Evolutionary conservation across 176 grass and related monocot genomes (phyloP).

Genomic region (Pontederia crassipes): DNA sequence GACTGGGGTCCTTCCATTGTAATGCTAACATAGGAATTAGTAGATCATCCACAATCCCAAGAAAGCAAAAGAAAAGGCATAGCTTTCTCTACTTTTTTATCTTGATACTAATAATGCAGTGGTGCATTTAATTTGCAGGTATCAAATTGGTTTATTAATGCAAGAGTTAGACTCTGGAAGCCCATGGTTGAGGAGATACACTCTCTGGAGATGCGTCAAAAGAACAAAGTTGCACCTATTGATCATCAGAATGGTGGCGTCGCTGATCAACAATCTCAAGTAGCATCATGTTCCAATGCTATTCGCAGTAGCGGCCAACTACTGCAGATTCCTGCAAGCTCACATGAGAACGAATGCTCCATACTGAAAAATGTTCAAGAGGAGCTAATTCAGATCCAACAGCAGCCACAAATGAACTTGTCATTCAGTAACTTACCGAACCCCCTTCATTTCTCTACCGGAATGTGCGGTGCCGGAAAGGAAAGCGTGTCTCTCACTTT

Average conservation of each 20-base stretch:
- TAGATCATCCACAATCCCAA: background rate
- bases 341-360: conserved; percentile 30
- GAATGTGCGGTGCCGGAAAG: conserved; percentile 1
- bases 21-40: background rate
- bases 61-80: background rate
- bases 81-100: background rate
- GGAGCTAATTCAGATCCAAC: conserved; percentile 51
- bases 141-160: conserved; percentile 99
- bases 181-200: conserved; percentile 99
- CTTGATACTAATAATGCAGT: background rate
- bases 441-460: conserved; percentile 13
- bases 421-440: conserved; percentile 27
- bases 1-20: background rate
- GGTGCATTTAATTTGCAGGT: conserved; percentile 31
- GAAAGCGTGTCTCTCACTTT: conserved; percentile 69
- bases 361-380: conserved; percentile 35
- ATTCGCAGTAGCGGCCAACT: too few species aligned
- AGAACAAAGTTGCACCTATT: conserved; percentile 30
- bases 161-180: conserved; percentile 94
- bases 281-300: conserved; percentile 30
- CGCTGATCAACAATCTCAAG: conserved; percentile 21
- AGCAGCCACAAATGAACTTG: conserved; percentile 30
- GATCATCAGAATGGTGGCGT: conserved; percentile 32
- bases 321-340: background rate
- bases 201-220: conserved; percentile 76